Conservation (phyloP, 140 eudicot species). For the Erigeron philadelphicus region DNA sequence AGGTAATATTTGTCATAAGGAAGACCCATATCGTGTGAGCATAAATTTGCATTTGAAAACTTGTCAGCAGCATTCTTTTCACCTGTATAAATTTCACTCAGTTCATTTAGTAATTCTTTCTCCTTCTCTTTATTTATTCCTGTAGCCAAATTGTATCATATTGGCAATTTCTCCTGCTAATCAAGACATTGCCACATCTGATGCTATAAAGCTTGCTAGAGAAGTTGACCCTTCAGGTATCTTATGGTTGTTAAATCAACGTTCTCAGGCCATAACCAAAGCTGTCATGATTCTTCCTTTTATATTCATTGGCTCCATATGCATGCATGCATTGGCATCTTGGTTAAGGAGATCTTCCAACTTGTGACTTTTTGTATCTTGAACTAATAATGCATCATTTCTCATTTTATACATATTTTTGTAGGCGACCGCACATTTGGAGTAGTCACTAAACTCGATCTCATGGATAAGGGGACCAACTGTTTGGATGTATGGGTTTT, state of each 20-base stretch:
- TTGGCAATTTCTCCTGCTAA: constrained; percentile 99
- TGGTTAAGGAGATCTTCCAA: not conserved
- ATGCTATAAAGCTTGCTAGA: constrained; percentile 96
- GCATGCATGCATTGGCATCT: not conserved
- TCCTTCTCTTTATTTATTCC: not conserved
- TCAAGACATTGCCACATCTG: constrained; percentile 99
- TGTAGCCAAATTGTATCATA: constrained; percentile 92
- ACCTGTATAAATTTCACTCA: not conserved
- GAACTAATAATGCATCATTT: constrained; percentile 12
- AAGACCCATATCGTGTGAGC: constrained; percentile 1
- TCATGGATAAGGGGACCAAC: constrained; percentile 92
- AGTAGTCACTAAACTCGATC: constrained; percentile 91
- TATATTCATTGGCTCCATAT: not conserved
- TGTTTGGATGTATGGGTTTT: constrained; percentile 71
- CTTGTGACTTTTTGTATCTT: constrained; percentile 1
- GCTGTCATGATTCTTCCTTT: constrained; percentile 5
- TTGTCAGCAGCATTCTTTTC: not conserved
- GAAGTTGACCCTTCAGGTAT: constrained; percentile 97
- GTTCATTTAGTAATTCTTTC: constrained; percentile 6
- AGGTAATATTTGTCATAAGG: constrained; percentile 8
- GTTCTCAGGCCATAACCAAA: not conserved
- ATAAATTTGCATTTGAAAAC: not conserved
- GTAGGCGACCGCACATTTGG: constrained; percentile 96
- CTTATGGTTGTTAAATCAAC: constrained; percentile 14
- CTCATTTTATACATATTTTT: constrained; percentile 11